Evolutionary conservation across 495 filamentous ascomycete genomes (phyloP).

Genomic region (Talaromyces stipitatus): DNA sequence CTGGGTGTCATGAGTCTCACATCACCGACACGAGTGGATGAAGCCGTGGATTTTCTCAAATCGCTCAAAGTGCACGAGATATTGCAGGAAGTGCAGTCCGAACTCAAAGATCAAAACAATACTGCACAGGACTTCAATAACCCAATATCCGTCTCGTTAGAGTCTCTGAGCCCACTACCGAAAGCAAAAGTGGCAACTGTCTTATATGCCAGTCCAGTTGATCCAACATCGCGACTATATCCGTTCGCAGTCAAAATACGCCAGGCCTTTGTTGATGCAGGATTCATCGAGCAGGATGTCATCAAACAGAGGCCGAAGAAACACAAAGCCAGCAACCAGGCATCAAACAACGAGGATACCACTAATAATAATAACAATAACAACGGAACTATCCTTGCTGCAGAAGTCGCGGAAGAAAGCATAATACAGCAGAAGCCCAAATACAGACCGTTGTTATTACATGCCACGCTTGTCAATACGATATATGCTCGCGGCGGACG

Average conservation of each 20-base stretch:
- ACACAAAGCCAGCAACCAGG: constrained; percentile 4
- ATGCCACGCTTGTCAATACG: constrained; percentile 85
- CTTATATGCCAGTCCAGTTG: constrained; percentile 49
- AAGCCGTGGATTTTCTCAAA: constrained; percentile 49
- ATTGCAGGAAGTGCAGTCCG: constrained; percentile 25
- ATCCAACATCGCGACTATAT: constrained; percentile 47
- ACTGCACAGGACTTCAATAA: background rate
- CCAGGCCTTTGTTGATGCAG: constrained; percentile 52
- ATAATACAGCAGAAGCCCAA: constrained; percentile 12
- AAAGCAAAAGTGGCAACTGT: constrained; percentile 35
- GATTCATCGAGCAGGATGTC: constrained; percentile 50
- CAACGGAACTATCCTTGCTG: background rate
- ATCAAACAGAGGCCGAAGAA: constrained; percentile 9
- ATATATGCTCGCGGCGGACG: constrained; percentile 52
- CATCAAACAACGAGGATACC: background rate
- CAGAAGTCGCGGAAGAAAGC: background rate
- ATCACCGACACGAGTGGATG: constrained; percentile 44
- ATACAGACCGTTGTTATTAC: constrained; percentile 60
- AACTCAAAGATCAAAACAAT: background rate
- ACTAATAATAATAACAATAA: background rate
- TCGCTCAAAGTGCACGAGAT: constrained; percentile 45
- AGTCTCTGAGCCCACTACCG: constrained; percentile 29
- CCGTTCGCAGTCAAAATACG: constrained; percentile 57
- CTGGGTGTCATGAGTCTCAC: constrained; percentile 79
- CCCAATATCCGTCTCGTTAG: constrained; percentile 21